Percentiles rank a stretch among this genome's conserved stretches.
These are phyloP conservation scores for Aaosphaeria pasadenensis DNA, from an alignment of 2,329 filamentous ascomycete species.

Conservation along the genomic window DNA sequence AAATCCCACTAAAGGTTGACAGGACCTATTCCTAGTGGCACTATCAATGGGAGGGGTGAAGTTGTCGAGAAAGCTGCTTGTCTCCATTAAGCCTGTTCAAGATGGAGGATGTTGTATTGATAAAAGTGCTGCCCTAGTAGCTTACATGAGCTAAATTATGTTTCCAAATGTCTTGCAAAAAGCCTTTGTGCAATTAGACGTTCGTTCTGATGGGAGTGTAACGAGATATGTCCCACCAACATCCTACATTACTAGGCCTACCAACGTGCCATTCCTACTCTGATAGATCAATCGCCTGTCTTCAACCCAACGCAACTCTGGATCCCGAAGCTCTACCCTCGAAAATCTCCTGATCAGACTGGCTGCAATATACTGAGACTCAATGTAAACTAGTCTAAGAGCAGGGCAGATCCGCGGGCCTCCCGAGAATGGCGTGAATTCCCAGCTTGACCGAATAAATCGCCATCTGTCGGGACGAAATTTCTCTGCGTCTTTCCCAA, in stretches of 20 bases:
- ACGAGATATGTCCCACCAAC: too few relatives aligned
- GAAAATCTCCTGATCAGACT: slow-evolving; percentile 3
- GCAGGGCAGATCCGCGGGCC: slow-evolving; percentile 8
- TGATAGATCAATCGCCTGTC: slow-evolving; percentile 4
- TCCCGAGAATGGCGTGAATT: slow-evolving; percentile 7
- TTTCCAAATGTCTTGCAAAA: too few relatives aligned
- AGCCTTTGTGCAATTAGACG: too few relatives aligned
- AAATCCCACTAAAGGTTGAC: too few relatives aligned
- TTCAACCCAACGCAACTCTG: slow-evolving; percentile 4
- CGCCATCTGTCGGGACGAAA: slow-evolving; percentile 39
- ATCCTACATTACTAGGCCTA: neutral
- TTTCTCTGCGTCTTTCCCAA: slow-evolving; percentile 35
- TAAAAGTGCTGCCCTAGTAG: too few relatives aligned
- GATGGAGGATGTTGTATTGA: too few relatives aligned
- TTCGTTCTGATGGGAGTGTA: too few relatives aligned
- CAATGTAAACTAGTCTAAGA: slow-evolving; percentile 3
- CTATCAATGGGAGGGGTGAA: too few relatives aligned
- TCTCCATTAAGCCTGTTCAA: too few relatives aligned
- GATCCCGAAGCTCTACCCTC: slow-evolving; percentile 5
- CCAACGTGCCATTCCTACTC: neutral
- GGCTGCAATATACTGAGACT: slow-evolving; percentile 4
- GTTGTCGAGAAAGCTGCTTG: too few relatives aligned
- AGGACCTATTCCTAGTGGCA: too few relatives aligned
- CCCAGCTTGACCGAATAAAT: slow-evolving; percentile 7
- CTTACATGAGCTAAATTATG: too few relatives aligned